Evolutionary conservation across 345 rosid species (phyloP), one percentile per base, ranked within the genome.

Genomic region (Lagerstroemia speciosa): DNA sequence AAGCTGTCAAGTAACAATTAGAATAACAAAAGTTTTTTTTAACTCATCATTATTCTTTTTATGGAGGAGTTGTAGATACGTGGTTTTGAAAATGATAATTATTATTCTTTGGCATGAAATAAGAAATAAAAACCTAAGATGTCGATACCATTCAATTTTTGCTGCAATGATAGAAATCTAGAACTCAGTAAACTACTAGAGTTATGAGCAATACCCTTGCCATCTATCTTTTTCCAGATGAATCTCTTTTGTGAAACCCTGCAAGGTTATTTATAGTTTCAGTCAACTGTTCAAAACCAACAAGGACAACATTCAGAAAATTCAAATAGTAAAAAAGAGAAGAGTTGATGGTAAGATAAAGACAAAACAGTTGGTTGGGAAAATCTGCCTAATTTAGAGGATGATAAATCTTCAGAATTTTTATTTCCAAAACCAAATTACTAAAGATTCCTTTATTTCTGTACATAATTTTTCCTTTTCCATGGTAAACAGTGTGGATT

Each of bases 181-280:
- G 12, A 55, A 11, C 34, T 58, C 17, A 58, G 29, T 6, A 58
- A 26, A 34, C 63, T 41, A 41, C 24, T 65, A 37, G 52, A 45
- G 67, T 27, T 30, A 64, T 34, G 46, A 41, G 77, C 66, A 84
- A 74, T 86, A 95, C 99, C 99, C 98, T 30, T 88, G 97, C 99
- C 99, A 95, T 66, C 89, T 81, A 68, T 92, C 98, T 77, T 87
- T 95, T 78, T 90, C 99, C 87, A 95, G 85, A 87, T 89, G 82
- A 78, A 95, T 95, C 82, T 95, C 97, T 87, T 92, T 92, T 8
- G 99, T 95, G 75, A 95, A 95, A 76, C 98, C 97, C 99, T 95
- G 72, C 81, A 81, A 30, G 62, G 50, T 45, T 53, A 67, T 66
- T 34, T 50, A 70, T 46, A 34, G 40, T 34, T 72, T 31, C 62